A percentile compares a stretch with the other conserved stretches of the same genome.
Evolutionary conservation across 2,329 filamentous ascomycete genomes (phyloP).

Genomic region (Zalaria obscura): DNA sequence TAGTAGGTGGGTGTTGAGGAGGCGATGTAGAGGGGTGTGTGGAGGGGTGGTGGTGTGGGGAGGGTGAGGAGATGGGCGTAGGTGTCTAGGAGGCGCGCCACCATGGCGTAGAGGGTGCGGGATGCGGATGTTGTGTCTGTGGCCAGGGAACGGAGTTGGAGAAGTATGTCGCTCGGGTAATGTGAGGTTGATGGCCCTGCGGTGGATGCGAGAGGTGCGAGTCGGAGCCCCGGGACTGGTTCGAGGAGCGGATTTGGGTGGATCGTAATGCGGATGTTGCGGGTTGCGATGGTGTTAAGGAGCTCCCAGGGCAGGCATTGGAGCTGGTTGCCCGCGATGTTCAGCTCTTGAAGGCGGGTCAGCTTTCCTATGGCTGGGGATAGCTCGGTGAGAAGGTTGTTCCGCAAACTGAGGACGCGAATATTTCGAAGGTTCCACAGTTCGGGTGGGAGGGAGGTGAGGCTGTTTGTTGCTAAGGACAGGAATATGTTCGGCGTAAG

Average conservation of each 20-base stretch:
- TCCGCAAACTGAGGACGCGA: slow-evolving; percentile 51
- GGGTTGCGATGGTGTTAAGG: slow-evolving; percentile 37
- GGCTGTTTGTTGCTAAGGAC: slow-evolving; percentile 45
- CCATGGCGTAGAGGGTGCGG: slow-evolving; percentile 9
- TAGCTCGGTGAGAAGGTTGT: slow-evolving; percentile 47
- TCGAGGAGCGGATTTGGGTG: slow-evolving; percentile 50
- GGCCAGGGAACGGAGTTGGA: slow-evolving; percentile 5
- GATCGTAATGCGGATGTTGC: slow-evolving; percentile 38
- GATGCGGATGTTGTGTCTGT: slow-evolving; percentile 9
- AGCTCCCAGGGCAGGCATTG: slow-evolving; percentile 49
- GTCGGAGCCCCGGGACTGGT: slow-evolving; percentile 5
- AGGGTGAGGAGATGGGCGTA: not conserved
- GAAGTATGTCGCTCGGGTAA: not conserved
- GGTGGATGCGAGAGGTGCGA: too few relatives aligned
- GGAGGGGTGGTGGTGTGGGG: not conserved
- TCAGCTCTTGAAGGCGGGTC: slow-evolving; percentile 45
- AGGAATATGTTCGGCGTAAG: slow-evolving; percentile 45
- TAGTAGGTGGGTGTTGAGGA: slow-evolving; percentile 11
- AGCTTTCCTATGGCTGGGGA: slow-evolving; percentile 46
- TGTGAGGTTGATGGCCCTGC: not conserved
- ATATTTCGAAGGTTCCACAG: slow-evolving; percentile 49
- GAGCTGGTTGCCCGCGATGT: slow-evolving; percentile 50
- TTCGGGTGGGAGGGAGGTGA: slow-evolving; percentile 42
- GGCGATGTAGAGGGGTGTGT: slow-evolving; percentile 14
- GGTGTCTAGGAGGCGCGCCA: slow-evolving; percentile 10